Evolutionary conservation across 2,329 filamentous ascomycete species (phyloP).

Genomic region (Fusarium denticulatum): DNA sequence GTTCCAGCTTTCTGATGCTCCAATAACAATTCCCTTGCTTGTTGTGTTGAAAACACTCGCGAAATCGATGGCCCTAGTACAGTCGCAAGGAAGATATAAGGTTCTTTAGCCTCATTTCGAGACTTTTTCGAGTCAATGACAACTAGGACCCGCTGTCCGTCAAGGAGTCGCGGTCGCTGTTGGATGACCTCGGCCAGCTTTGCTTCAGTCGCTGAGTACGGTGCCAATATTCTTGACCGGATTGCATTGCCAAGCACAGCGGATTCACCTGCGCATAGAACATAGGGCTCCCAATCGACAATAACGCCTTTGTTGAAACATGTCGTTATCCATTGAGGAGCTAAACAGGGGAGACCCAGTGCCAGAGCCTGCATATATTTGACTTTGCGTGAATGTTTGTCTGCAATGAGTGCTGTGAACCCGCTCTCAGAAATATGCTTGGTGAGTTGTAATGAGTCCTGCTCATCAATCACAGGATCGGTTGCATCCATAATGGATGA

Average conservation of each 20-base stretch:
- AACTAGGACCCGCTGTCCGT: slow-evolving; percentile 74
- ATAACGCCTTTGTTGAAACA: slow-evolving; percentile 71
- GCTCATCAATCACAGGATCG: slow-evolving; percentile 45
- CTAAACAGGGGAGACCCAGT: slow-evolving; percentile 86
- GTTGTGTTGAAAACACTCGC: slow-evolving; percentile 70
- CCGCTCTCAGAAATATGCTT: slow-evolving; percentile 64
- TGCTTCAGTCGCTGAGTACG: slow-evolving; percentile 68
- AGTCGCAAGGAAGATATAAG: slow-evolving; percentile 83
- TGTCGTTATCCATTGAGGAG: slow-evolving; percentile 80
- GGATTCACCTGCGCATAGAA: slow-evolving; percentile 87
- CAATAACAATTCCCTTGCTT: slow-evolving; percentile 69
- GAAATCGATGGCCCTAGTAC: slow-evolving; percentile 79
- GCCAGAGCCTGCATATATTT: slow-evolving; percentile 97
- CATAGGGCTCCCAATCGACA: slow-evolving; percentile 81
- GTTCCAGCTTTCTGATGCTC: slow-evolving; percentile 58
- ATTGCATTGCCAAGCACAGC: slow-evolving; percentile 79
- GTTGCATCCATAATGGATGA: slow-evolving; percentile 48
- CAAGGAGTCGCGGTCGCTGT: slow-evolving; percentile 70
- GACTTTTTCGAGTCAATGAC: slow-evolving; percentile 69
- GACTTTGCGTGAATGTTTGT: slow-evolving; percentile 83
- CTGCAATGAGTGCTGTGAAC: slow-evolving; percentile 87
- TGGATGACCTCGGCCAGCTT: slow-evolving; percentile 67
- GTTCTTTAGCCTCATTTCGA: slow-evolving; percentile 70
- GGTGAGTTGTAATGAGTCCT: slow-evolving; percentile 61
- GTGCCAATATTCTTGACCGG: slow-evolving; percentile 74